Evolutionary conservation across 805 yeast species (phyloP), one percentile per base, ranked within the genome.

Genomic region (Maudiozyma turicensis): DNA sequence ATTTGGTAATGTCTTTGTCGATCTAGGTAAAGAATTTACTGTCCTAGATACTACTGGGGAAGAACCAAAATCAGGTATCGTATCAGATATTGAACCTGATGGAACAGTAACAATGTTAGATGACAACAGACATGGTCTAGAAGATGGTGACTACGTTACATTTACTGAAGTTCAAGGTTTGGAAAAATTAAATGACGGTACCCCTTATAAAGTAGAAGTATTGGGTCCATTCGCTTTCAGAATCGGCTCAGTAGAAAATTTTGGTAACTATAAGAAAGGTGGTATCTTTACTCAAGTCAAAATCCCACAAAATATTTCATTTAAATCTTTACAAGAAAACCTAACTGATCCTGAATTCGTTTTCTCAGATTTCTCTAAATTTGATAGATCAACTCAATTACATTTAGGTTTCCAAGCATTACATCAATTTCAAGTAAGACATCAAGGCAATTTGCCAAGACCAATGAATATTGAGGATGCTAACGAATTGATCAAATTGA

Each of bases 91-190:
- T 52, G 96, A 90, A 63, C 65, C 71, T 9, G 77, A 86, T 63
- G 98, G 98, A 50, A 84, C 89, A 9, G 96, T 93, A n/a, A 84
- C 96, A 20, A 87, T 86, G 74, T 75, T 91, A 58, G 96, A 86
- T 63, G 97, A 88, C 54, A 82, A 80, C 52, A 82, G 98, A 67
- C 99, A 93, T 63, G 95, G 95, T 15, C 74, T 93, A 48, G 87
- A 90, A 72, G 96, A 88, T 67, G 98, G 97, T 14, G 85, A 86
- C 58, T 85, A 71, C 62, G 96, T 93, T 48, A 86, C 84, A 65
- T 89, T 93, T 60, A 63, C 84, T 11, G 98, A 90, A 68, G 83
- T 90, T 37, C 78, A 82, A 61, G 98, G 98, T 39, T 73, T 88
- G 62, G 81, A 77, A 8, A 75, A 75, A 53, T 71, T 88, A 53